Conservation (phyloP, 2,329 filamentous ascomycete genomes). For the Neobulgaria alba region DNA sequence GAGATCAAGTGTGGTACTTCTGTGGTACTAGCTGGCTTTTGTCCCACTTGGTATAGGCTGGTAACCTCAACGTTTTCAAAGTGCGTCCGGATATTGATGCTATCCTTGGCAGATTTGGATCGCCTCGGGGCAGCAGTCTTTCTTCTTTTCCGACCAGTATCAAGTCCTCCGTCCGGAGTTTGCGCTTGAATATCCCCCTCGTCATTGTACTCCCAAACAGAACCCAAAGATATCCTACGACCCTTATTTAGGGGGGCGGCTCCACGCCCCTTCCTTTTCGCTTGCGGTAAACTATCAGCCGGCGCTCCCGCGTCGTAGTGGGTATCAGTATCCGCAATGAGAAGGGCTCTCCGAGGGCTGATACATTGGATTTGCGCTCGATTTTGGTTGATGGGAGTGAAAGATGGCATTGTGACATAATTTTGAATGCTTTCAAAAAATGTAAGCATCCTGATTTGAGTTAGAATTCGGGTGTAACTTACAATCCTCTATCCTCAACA, state of each 20-base stretch:
- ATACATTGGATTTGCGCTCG: conserved; percentile 7
- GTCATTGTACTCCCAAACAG: conserved; percentile 13
- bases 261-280: conserved; percentile 9
- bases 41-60: too few species aligned
- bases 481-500: too few species aligned
- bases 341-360: conserved; percentile 11
- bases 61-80: conserved; percentile 5
- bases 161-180: conserved; percentile 3
- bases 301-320: conserved; percentile 9
- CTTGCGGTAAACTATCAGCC: background rate
- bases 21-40: too few species aligned
- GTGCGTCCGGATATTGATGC: too few species aligned
- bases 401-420: conserved; percentile 14
- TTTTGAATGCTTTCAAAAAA: too few species aligned
- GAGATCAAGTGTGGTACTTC: background rate
- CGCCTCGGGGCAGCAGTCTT: conserved; percentile 12
- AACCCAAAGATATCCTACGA: conserved; percentile 10
- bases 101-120: conserved; percentile 6
- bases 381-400: conserved; percentile 18
- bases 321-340: conserved; percentile 6
- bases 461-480: too few species aligned
- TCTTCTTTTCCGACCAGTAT: conserved; percentile 10
- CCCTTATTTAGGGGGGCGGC: conserved; percentile 4
- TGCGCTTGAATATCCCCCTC: conserved; percentile 13
- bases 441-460: too few species aligned